A percentile compares a stretch with the other conserved stretches of the same genome.
phyloP scores from a whole-genome alignment of 2,329 filamentous ascomycete genomes.

The Diplodia sapinea region DNA sequence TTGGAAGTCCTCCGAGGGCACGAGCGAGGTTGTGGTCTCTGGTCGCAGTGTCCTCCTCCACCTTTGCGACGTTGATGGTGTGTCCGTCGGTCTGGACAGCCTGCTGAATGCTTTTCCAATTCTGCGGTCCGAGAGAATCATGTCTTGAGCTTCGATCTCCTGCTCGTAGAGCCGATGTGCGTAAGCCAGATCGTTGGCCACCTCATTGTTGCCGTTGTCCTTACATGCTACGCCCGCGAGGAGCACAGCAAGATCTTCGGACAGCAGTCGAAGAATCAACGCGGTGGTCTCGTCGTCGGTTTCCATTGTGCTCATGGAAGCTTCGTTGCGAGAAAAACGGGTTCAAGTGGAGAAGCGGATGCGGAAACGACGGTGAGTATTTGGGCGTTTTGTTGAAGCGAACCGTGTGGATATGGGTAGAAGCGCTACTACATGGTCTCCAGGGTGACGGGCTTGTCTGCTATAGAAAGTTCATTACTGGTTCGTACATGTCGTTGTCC shows the following conservation, averaged over 20 bases:
- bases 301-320: neutral
- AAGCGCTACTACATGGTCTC: neutral
- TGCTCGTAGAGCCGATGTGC: neutral
- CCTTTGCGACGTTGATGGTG: neutral
- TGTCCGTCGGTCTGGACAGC: neutral
- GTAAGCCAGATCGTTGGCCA: neutral
- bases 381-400: neutral
- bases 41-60: no score
- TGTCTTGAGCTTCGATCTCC: neutral
- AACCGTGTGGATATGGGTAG: neutral
- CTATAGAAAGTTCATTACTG: neutral
- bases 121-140: neutral
- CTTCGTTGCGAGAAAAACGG: neutral
- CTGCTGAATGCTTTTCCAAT: neutral
- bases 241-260: neutral
- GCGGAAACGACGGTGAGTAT: neutral
- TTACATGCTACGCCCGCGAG: neutral
- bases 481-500: neutral
- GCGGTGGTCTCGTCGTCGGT: neutral
- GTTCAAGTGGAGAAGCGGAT: neutral
- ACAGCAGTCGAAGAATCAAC: neutral
- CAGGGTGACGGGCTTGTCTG: neutral
- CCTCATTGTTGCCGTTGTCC: neutral
- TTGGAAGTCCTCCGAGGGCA: fast-evolving
- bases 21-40: neutral